These are phyloP conservation scores for Limnanthes douglasii DNA, from an alignment of 345 rosid genomes.

Conservation along the genomic window DNA sequence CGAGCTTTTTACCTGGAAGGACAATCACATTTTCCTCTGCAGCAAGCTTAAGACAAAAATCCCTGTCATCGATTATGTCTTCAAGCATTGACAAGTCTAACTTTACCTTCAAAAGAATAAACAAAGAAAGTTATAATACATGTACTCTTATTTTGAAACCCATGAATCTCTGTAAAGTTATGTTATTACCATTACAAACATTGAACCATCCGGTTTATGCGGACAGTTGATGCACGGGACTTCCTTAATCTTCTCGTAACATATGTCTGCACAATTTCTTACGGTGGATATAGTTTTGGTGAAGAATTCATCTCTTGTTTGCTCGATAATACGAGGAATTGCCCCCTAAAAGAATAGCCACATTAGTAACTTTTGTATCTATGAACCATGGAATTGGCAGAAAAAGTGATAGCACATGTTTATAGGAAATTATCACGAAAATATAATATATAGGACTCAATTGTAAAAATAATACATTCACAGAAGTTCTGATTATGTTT, in stretches of 20 bases:
- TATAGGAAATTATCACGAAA: too few relatives aligned
- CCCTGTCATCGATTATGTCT: conserved; percentile 39
- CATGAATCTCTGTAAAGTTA: background rate
- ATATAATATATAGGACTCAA: too few relatives aligned
- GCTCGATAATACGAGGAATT: conserved; percentile 27
- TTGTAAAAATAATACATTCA: too few relatives aligned
- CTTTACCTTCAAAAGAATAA: conserved; percentile 17
- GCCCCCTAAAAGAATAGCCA: conserved; percentile 25
- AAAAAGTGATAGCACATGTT: too few relatives aligned
- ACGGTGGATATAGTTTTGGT: conserved; percentile 11
- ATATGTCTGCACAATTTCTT: conserved; percentile 19
- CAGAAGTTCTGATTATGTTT: too few relatives aligned
- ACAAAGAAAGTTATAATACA: background rate
- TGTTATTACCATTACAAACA: conserved; percentile 42
- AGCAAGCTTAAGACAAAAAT: conserved; percentile 51
- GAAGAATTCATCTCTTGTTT: conserved; percentile 37
- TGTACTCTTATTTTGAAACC: background rate
- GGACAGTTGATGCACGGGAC: conserved; percentile 32
- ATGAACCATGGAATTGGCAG: too few relatives aligned
- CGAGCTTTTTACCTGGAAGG: conserved; percentile 33
- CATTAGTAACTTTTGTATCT: too few relatives aligned
- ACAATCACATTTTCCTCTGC: conserved; percentile 40
- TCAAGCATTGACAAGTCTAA: conserved; percentile 19
- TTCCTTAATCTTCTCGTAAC: conserved; percentile 18
- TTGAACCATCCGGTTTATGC: conserved; percentile 38